Percentiles rank a stretch among this genome's conserved stretches.
These are phyloP conservation scores for Sugiyamaella grinbergsii DNA, from an alignment of 1,139 yeast genomes.

Conservation along the genomic window DNA sequence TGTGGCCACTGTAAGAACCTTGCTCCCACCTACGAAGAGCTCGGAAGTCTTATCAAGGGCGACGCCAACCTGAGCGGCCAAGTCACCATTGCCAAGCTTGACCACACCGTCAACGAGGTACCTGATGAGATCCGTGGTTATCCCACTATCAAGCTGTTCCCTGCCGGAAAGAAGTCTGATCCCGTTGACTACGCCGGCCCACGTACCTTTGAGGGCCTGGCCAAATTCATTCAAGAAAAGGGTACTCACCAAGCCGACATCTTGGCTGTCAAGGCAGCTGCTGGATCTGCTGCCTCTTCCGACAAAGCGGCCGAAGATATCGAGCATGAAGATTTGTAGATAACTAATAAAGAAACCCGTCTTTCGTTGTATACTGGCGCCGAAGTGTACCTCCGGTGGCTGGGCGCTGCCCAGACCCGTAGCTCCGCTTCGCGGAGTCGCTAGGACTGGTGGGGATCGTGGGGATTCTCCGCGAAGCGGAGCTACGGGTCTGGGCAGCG, in stretches of 20 bases:
- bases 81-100: conserved; percentile 81
- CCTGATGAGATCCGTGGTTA: conserved; percentile 81
- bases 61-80: conserved; percentile 47
- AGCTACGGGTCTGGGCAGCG: no score
- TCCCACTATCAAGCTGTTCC: conserved; percentile 91
- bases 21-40: conserved; percentile 89
- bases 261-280: conserved; percentile 40
- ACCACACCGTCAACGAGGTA: conserved; percentile 88
- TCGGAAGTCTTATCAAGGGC: conserved; percentile 65
- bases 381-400: conserved; percentile 9
- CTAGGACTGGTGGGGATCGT: no score
- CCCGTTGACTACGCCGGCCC: conserved; percentile 71
- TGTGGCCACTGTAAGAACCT: conserved; percentile 98
- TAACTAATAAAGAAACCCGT: not conserved
- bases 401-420: conserved; percentile 3
- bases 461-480: no score
- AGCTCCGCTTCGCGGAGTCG: no score
- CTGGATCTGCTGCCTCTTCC: conserved; percentile 38
- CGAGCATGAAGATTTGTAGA: conserved; percentile 28
- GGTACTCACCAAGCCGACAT: conserved; percentile 66
- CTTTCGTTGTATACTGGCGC: not conserved
- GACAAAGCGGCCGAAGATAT: conserved; percentile 36
- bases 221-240: conserved; percentile 65
- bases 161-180: conserved; percentile 80
- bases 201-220: conserved; percentile 74